Conservation (phyloP, 2,329 filamentous ascomycete genomes). For the Fusarium sp. region DNA sequence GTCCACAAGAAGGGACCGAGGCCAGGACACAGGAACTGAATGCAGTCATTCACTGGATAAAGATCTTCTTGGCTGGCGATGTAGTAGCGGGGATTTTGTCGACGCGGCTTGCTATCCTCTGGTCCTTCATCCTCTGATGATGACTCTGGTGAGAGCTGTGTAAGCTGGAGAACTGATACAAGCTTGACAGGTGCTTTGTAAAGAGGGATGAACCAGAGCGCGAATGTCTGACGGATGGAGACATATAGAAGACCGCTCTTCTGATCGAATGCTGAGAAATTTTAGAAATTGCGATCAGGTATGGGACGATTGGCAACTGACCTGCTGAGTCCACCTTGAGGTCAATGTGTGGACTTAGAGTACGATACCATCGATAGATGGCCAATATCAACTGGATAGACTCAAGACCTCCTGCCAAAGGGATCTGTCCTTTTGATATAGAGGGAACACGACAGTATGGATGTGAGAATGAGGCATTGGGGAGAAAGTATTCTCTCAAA, state of each 20-base stretch:
- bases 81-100: conserved; percentile 65
- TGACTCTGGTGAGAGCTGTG: conserved; percentile 54
- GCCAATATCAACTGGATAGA: conserved; percentile 75
- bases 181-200: conserved; percentile 76
- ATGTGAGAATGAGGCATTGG: conserved; percentile 78
- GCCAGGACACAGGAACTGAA: conserved; percentile 76
- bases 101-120: conserved; percentile 27
- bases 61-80: conserved; percentile 83
- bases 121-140: conserved; percentile 32
- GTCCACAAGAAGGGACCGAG: conserved; percentile 67
- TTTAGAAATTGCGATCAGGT: not conserved
- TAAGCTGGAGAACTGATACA: conserved; percentile 74
- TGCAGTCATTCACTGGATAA: conserved; percentile 80
- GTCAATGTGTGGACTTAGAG: conserved; percentile 79
- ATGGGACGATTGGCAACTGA: conserved; percentile 42
- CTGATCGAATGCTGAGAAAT: conserved; percentile 72
- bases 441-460: conserved; percentile 79
- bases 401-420: conserved; percentile 59
- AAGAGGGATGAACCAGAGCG: conserved; percentile 81
- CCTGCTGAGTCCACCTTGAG: conserved; percentile 71
- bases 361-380: conserved; percentile 87
- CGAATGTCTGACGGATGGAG: conserved; percentile 78
- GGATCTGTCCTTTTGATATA: conserved; percentile 57
- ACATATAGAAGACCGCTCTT: conserved; percentile 76
- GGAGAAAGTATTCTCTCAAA: conserved; percentile 79